A percentile compares a stretch with the other conserved stretches of the same genome.
Evolutionary conservation across 805 yeast genomes (phyloP).

Genomic region (Monosporozyma servazzii): DNA sequence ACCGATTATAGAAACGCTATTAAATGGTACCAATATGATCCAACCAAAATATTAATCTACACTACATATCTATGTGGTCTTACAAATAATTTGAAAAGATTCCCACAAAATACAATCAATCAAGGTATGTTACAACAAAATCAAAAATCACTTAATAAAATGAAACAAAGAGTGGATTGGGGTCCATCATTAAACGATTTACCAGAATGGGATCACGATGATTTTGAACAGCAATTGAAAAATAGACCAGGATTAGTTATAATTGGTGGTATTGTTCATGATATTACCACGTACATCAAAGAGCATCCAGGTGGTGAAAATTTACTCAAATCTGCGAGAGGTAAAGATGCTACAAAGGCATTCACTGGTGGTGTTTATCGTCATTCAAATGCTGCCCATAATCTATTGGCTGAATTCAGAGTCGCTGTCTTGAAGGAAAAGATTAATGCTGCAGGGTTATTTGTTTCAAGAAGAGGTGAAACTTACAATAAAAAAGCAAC

Average conservation of each 20-base stretch:
- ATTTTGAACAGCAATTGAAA: constrained; percentile 43
- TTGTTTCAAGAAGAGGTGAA: constrained; percentile 32
- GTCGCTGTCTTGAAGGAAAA: constrained; percentile 68
- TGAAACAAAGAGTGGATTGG: constrained; percentile 60
- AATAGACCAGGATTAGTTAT: constrained; percentile 53
- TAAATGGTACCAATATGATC: constrained; percentile 83
- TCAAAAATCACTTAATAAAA: constrained; percentile 64
- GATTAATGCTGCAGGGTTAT: constrained; percentile 44
- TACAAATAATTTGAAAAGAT: constrained; percentile 64
- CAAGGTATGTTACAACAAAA: constrained; percentile 78
- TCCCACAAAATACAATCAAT: constrained; percentile 71
- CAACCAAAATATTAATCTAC: constrained; percentile 61
- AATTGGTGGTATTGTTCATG: constrained; percentile 73
- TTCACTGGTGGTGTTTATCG: constrained; percentile 82
- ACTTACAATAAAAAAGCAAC: constrained; percentile 14
- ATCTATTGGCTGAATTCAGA: constrained; percentile 72
- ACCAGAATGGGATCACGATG: constrained; percentile 66
- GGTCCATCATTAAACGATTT: constrained; percentile 57
- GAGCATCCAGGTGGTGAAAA: constrained; percentile 86
- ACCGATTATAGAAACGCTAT: constrained; percentile 81
- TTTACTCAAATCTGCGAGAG: constrained; percentile 56
- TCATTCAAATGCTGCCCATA: constrained; percentile 81
- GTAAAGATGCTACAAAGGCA: constrained; percentile 77
- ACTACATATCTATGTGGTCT: constrained; percentile 53
- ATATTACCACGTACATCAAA: constrained; percentile 54